Percentiles rank a stretch among this genome's conserved stretches.
These are phyloP conservation scores for Zygoascus meyerae DNA, from an alignment of 1,139 yeast genomes.

Conservation along the genomic window DNA sequence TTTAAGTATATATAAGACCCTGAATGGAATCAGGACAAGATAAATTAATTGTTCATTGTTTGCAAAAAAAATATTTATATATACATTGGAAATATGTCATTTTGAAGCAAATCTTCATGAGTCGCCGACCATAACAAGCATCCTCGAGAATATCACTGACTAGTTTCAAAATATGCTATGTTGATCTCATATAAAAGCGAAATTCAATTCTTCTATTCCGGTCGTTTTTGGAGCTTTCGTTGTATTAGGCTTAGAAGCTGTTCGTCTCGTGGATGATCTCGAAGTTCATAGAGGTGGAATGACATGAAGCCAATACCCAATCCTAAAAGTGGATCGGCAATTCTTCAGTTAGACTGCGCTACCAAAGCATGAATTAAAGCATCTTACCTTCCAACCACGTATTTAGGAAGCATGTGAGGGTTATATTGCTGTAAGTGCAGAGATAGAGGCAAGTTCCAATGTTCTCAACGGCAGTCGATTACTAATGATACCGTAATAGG, in stretches of 20 bases:
- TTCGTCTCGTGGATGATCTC: conserved; percentile 17
- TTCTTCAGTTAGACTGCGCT: conserved; percentile 10
- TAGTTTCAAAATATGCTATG: too few species aligned
- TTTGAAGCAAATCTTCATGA: too few species aligned
- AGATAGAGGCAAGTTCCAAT: too few species aligned
- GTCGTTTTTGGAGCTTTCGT: conserved; percentile 3
- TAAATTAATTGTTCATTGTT: background rate
- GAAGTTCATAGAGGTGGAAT: conserved; percentile 15
- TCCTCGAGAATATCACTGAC: too few species aligned
- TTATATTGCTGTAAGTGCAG: too few species aligned
- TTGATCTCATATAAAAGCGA: too few species aligned
- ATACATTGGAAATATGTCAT: background rate
- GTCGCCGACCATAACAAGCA: too few species aligned
- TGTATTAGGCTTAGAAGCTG: conserved; percentile 15
- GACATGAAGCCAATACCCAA: conserved; percentile 17
- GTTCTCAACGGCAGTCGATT: too few species aligned
- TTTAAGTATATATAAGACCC: background rate
- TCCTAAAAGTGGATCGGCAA: conserved; percentile 19
- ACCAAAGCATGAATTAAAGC: background rate
- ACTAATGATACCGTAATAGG: too few species aligned
- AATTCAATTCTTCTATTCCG: background rate
- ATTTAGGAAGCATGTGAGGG: background rate
- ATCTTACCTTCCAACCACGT: conserved; percentile 6
- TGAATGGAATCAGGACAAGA: background rate
- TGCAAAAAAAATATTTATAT: background rate